Conservation (phyloP, 2,329 filamentous ascomycete genomes). For the Exophiala alcalophila region DNA sequence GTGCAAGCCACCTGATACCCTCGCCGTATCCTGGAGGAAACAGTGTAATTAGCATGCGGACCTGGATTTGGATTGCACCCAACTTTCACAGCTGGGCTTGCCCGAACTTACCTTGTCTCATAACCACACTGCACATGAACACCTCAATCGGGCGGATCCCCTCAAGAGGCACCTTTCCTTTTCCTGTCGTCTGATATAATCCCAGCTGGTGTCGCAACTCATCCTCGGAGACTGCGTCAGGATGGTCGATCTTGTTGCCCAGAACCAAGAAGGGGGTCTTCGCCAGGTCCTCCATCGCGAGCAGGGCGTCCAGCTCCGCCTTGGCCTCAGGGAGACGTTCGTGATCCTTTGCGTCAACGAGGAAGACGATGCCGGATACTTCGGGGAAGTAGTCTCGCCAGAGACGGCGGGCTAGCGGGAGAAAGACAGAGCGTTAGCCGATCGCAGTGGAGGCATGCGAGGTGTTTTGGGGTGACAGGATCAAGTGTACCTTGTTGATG, state of each 20-base stretch:
- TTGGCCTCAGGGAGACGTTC: slow-evolving; percentile 93
- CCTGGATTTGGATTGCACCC: no score
- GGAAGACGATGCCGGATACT: slow-evolving; percentile 94
- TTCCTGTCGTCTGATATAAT: slow-evolving; percentile 92
- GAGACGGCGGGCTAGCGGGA: slow-evolving; percentile 69
- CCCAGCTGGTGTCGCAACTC: slow-evolving; percentile 89
- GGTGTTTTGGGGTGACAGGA: no score
- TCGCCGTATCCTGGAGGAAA: slow-evolving; percentile 70
- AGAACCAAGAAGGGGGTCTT: slow-evolving; percentile 96
- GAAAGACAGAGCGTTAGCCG: slow-evolving; percentile 2
- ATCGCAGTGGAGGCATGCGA: slow-evolving; percentile 34
- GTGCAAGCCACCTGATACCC: slow-evolving; percentile 85
- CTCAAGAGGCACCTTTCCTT: slow-evolving; percentile 89
- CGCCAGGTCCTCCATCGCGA: slow-evolving; percentile 92
- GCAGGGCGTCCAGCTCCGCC: slow-evolving; percentile 90
- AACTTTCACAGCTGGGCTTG: no score
- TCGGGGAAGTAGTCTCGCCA: slow-evolving; percentile 98
- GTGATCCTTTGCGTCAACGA: slow-evolving; percentile 95
- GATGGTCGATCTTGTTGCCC: slow-evolving; percentile 99
- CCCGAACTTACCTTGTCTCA: slow-evolving; percentile 73
- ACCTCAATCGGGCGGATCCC: slow-evolving; percentile 93
- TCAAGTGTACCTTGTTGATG: slow-evolving; percentile 73
- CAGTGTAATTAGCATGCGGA: slow-evolving; percentile 5
- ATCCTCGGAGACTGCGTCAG: slow-evolving; percentile 91
- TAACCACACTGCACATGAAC: slow-evolving; percentile 98